Evolutionary conservation across 1,284 basidiomycete genomes (phyloP).

Genomic region (Fistulinella cinereoalba): DNA sequence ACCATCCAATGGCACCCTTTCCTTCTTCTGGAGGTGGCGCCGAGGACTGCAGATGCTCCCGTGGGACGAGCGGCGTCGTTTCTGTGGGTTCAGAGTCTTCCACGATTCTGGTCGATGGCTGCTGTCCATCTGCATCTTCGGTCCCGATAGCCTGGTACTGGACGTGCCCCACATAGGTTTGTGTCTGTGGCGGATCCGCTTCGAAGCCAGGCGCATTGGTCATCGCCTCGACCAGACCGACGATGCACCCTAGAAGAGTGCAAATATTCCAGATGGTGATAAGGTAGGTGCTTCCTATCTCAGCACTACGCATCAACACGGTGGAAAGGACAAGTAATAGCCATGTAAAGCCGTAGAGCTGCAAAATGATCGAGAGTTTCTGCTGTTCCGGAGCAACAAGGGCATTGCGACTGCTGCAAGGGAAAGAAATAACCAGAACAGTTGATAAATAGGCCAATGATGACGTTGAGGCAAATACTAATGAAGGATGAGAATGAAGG

Average conservation of each 20-base stretch:
- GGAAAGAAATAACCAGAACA: slow-evolving; percentile 21
- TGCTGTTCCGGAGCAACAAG: slow-evolving; percentile 35
- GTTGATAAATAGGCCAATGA: slow-evolving; percentile 48
- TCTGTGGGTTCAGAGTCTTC: slow-evolving; percentile 42
- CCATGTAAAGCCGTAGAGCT: slow-evolving; percentile 56
- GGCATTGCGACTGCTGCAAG: slow-evolving; percentile 13
- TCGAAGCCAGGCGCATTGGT: slow-evolving; percentile 24
- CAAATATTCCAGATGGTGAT: slow-evolving; percentile 56
- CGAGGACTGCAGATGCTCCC: slow-evolving; percentile 20
- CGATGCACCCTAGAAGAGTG: slow-evolving; percentile 46
- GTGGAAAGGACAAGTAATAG: slow-evolving; percentile 51
- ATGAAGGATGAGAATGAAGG: slow-evolving; percentile 54
- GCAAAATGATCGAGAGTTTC: slow-evolving; percentile 45
- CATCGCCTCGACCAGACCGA: slow-evolving; percentile 43
- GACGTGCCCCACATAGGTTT: slow-evolving; percentile 11
- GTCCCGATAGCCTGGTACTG: slow-evolving; percentile 29
- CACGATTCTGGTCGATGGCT: slow-evolving; percentile 19
- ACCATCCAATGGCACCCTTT: slow-evolving; percentile 49
- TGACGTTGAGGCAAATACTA: slow-evolving; percentile 49
- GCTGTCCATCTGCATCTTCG: slow-evolving; percentile 12
- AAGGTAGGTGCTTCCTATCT: slow-evolving; percentile 56
- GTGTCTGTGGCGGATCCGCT: slow-evolving; percentile 6
- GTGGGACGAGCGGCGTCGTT: slow-evolving; percentile 49
- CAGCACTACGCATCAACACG: slow-evolving; percentile 39
- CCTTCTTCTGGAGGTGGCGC: slow-evolving; percentile 26